Evolutionary conservation across 2,329 filamentous ascomycete genomes (phyloP), one percentile per base, ranked within the genome.

Genomic region (Fusarium phyllophilum): DNA sequence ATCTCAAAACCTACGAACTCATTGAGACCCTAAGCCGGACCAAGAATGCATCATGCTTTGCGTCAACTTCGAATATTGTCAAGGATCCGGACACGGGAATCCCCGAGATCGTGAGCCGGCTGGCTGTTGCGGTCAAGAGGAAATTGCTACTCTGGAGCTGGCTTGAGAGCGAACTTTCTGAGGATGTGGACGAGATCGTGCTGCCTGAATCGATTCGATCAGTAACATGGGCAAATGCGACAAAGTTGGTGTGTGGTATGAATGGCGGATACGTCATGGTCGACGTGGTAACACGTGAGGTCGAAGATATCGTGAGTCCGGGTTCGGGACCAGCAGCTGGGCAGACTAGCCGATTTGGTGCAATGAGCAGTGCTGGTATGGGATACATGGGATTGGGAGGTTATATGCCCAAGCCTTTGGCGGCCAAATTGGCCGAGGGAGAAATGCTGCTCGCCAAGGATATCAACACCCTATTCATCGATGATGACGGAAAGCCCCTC

Each of bases 371-470:
- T 62, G 93, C 92, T 13, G 94, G 94, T 54, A 98, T 98, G 94
- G 95, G 95, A 49, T 98, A 98, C 80, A 97, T 98, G 89, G 96
- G 96, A 3, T 91, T 98, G 80, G 95, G 94, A 56, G 93, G 94
- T 46, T 96, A 95, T 85, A 94, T 96, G 63, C 96, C 96, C 4
- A 97, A 94, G 79, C 97, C 96, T 12, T 87, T 99, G 77, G 94
- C 94, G 11, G 92, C 95, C 11, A 92, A 92, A 75, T 87, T 99
- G 18, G 89, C 90, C 6, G 93, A 97, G 73, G 93, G 94, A 9
- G 90, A 98, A 83, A 90, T 98, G 80, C 84, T 99, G 66, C 87
- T 99, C n/a, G 94, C 96, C n/a, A 97, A 97, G 82, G 96, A 99
- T 77, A 94, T 98, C 78, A 97, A 98, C 81, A 97, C 95, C 3